A percentile compares a stretch with the other conserved stretches of the same genome.
These are phyloP conservation scores for Tetrapisispora arboricola DNA, from an alignment of 805 yeast genomes.

Conservation along the genomic window DNA sequence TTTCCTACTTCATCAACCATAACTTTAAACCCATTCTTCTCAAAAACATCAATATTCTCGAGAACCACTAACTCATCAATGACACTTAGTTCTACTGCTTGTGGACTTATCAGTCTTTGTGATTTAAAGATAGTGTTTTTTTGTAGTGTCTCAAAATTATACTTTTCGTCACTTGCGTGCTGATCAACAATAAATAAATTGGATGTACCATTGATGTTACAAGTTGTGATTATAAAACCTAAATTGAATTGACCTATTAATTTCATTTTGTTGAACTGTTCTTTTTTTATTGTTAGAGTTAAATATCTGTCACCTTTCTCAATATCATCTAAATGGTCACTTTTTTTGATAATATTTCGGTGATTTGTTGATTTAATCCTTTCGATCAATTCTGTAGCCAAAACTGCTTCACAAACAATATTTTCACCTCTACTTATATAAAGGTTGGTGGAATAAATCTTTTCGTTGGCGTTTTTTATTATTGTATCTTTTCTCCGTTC, in stretches of 20 bases:
- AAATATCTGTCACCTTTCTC: slow-evolving; percentile 48
- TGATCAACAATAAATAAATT: slow-evolving; percentile 88
- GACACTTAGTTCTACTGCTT: slow-evolving; percentile 51
- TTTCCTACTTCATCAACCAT: slow-evolving; percentile 37
- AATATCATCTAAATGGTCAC: slow-evolving; percentile 34
- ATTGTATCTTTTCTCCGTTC: neutral
- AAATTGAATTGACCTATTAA: slow-evolving; percentile 88
- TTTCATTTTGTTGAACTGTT: slow-evolving; percentile 65
- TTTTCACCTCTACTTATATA: neutral
- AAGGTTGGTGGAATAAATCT: neutral
- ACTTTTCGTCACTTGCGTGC: slow-evolving; percentile 96
- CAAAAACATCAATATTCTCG: slow-evolving; percentile 48
- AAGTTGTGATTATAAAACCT: slow-evolving; percentile 80
- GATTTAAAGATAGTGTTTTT: slow-evolving; percentile 45
- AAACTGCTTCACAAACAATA: too few species aligned
- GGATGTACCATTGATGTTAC: slow-evolving; percentile 30
- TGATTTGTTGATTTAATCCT: neutral
- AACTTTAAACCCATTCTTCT: slow-evolving; percentile 69
- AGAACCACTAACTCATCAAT: slow-evolving; percentile 68
- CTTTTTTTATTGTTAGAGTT: slow-evolving; percentile 53
- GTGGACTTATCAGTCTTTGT: slow-evolving; percentile 61
- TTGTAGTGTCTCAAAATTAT: slow-evolving; percentile 68
- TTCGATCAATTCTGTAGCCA: neutral
- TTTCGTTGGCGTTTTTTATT: neutral
- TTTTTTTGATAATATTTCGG: slow-evolving; percentile 2